Evolutionary conservation across 257 asterid genomes (phyloP), one percentile per base, ranked within the genome.

Genomic region (Henckelia pumila): DNA sequence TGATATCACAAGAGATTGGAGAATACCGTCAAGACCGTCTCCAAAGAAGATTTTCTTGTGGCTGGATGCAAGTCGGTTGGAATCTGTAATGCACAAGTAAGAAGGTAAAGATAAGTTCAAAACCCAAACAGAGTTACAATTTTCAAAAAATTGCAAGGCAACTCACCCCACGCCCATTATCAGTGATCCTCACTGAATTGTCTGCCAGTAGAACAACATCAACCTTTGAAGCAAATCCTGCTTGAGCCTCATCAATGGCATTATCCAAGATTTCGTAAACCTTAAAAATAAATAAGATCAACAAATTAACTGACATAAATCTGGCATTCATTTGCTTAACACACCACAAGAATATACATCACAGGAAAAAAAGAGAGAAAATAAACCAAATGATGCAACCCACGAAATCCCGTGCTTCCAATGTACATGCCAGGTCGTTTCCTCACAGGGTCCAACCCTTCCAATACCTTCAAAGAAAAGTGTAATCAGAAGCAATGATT

Each of bases 121-220:
- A 56, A 64, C 29, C 64, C 26, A 14, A 23, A 32, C 19, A 53
- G 65, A 63, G 69, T 44, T 17, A 11, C 50, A 40, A 13, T 40
- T 40, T 40, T n/a, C 50, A 40, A 40, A 62, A 30, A 33, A 77
- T 37, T 63, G 62, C 33, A 65, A 74, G 55, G 66, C 66, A 77
- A 79, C 91, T 68, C 88, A 93, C 99, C 95, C 99, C 99, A 73
- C 96, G 96, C 7, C 99, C 99, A 67, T 94, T 78, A 74, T 94
- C 99, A 28, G 91, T 84, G 71, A 94, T 87, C 87, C 96, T 64
- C 78, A 88, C 97, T 61, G 97, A 94, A 68, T 87, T 86, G 64
- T 94, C 97, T 22, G 82, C 85, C 76, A 72, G 85, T 52, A 94
- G 79, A 78, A 83, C 76, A 23, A 94, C 95, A 69, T 94, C 88